Conservation (phyloP, 2,329 filamentous ascomycete species). For the Alternaria infectoria region DNA sequence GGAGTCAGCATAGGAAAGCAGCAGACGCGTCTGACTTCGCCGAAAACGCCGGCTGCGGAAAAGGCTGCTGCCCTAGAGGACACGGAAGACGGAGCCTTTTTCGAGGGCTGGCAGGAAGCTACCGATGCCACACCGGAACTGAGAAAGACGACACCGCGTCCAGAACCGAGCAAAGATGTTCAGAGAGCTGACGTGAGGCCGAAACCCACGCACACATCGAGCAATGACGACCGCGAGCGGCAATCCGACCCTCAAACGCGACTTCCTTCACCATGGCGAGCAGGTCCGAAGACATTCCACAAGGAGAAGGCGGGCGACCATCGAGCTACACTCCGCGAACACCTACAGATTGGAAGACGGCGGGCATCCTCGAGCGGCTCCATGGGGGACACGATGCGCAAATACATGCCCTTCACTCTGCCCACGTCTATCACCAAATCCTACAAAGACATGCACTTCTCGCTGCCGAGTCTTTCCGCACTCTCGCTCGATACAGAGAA, state of each 20-base stretch:
- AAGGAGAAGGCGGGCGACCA: slow-evolving; percentile 43
- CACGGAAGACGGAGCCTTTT: slow-evolving; percentile 54
- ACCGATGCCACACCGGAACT: slow-evolving; percentile 6
- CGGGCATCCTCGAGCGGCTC: slow-evolving; percentile 50
- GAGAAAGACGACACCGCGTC: neutral
- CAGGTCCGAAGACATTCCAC: slow-evolving; percentile 44
- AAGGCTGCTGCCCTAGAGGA: slow-evolving; percentile 64
- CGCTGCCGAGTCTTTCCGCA: slow-evolving; percentile 42
- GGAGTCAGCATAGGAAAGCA: slow-evolving; percentile 65
- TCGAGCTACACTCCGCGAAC: slow-evolving; percentile 47
- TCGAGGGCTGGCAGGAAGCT: slow-evolving; percentile 49
- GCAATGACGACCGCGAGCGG: slow-evolving; percentile 10
- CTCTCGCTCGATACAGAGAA: slow-evolving; percentile 31
- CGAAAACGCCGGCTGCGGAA: slow-evolving; percentile 64
- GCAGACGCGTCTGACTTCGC: slow-evolving; percentile 63
- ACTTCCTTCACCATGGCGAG: slow-evolving; percentile 56
- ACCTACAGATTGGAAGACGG: slow-evolving; percentile 44
- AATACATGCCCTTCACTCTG: slow-evolving; percentile 47
- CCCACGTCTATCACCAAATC: slow-evolving; percentile 44
- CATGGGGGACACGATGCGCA: slow-evolving; percentile 43
- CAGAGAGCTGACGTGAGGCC: neutral
- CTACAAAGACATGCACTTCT: slow-evolving; percentile 46
- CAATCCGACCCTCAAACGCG: slow-evolving; percentile 25
- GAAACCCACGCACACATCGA: neutral
- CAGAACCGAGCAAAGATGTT: neutral